Evolutionary conservation across 768 basidiomycete species (phyloP).

Genomic region (Lactifluus hygrophoroides): DNA sequence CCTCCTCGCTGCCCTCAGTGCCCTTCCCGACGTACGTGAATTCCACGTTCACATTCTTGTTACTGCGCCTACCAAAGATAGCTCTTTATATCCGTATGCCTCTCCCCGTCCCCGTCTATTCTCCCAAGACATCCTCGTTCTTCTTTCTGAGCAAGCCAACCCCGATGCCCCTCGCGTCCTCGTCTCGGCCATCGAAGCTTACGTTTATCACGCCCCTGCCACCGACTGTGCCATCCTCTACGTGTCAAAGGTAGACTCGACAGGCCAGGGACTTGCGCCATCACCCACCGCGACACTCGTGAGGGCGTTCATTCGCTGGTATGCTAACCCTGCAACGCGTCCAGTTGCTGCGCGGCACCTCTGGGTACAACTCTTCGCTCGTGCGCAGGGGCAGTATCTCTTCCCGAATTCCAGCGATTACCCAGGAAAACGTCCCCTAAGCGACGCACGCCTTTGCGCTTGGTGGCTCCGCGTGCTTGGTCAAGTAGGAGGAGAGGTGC

Average conservation of each 20-base stretch:
- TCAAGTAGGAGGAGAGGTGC: conserved; percentile 38
- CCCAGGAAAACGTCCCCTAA: conserved; percentile 59
- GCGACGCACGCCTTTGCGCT: conserved; percentile 70
- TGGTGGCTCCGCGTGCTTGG: conserved; percentile 88
- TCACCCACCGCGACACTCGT: conserved; percentile 68
- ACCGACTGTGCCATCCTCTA: conserved; percentile 34
- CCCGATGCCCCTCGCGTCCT: conserved; percentile 48
- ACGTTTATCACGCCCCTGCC: conserved; percentile 5
- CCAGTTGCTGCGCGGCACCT: conserved; percentile 7
- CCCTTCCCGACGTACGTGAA: conserved; percentile 23
- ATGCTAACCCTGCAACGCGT: conserved; percentile 26
- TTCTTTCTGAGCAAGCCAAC: conserved; percentile 55
- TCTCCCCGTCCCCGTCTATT: conserved; percentile 54
- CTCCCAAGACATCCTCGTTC: conserved; percentile 68
- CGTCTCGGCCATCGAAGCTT: conserved; percentile 63
- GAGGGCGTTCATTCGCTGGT: conserved; percentile 44
- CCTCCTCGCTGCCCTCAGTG: conserved; percentile 7
- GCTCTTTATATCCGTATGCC: conserved; percentile 68
- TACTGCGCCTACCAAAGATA: conserved; percentile 57
- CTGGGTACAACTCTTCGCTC: conserved; percentile 35
- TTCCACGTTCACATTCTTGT: conserved; percentile 72
- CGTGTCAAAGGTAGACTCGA: conserved; percentile 90
- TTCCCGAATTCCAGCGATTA: conserved; percentile 82
- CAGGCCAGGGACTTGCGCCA: conserved; percentile 59
- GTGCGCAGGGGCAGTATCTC: conserved; percentile 85